A percentile compares a stretch with the other conserved stretches of the same genome.
phyloP scores from a whole-genome alignment of 371 early-diverging fungal species.

The Cokeromyces recurvatus region DNA sequence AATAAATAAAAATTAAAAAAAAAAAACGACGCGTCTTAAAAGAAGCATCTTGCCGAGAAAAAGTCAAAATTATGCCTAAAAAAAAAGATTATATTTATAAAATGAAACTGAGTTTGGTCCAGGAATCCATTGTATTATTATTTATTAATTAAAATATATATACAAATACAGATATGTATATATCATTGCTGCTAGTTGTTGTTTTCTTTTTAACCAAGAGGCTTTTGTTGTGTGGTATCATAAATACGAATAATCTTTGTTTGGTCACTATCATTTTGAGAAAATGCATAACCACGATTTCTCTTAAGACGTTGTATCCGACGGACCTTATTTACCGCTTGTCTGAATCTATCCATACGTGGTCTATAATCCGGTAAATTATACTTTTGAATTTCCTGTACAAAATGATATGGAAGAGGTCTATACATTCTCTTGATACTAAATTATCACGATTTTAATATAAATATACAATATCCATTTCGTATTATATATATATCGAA shows the following conservation, averaged over 20 bases:
- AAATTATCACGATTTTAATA: no score
- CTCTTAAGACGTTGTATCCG: constrained; percentile 89
- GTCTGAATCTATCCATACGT: constrained; percentile 94
- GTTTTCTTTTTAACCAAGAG: constrained; percentile 54
- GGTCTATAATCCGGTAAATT: constrained; percentile 98
- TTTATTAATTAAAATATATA: no score
- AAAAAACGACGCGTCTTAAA: no score
- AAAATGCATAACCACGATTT: constrained; percentile 95
- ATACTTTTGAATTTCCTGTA: constrained; percentile 97
- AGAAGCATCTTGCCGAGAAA: no score
- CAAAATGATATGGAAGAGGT: constrained; percentile 85
- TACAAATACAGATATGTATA: no score
- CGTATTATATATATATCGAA: no score
- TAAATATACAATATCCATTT: not conserved
- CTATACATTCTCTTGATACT: constrained; percentile 80
- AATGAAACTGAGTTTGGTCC: no score
- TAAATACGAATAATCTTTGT: constrained; percentile 91
- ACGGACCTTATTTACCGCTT: constrained; percentile 95
- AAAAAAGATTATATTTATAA: no score
- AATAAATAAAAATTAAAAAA: no score
- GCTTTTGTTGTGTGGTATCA: constrained; percentile 93
- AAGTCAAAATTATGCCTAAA: no score
- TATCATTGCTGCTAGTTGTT: no score
- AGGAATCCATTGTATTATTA: no score
- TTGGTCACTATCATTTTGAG: constrained; percentile 95